phyloP scores from a whole-genome alignment of 768 basidiomycete genomes.

The Leucocoprinus birnbaumii region DNA sequence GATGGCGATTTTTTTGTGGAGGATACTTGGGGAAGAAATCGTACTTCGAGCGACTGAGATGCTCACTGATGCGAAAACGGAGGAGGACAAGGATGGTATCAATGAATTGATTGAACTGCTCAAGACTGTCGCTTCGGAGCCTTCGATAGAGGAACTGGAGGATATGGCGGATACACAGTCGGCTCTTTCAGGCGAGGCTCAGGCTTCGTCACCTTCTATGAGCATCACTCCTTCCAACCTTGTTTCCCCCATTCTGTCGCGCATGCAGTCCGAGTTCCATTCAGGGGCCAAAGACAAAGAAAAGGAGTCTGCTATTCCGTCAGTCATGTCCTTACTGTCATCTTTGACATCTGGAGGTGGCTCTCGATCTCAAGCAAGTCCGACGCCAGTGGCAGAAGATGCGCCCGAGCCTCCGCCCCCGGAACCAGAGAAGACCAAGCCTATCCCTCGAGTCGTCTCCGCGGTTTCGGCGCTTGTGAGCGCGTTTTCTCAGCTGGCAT shows the following conservation, averaged over 20 bases:
- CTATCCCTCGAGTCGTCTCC: constrained; percentile 46
- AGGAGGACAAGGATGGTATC: constrained; percentile 17
- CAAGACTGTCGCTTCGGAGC: constrained; percentile 39
- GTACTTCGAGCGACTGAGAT: constrained; percentile 50
- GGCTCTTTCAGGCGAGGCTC: constrained; percentile 34
- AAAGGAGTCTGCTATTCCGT: constrained; percentile 43
- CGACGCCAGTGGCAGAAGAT: constrained; percentile 36
- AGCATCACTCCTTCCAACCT: constrained; percentile 27
- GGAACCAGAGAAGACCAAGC: constrained; percentile 20
- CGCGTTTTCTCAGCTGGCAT: constrained; percentile 68
- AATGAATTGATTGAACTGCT: constrained; percentile 27
- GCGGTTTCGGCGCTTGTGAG: constrained; percentile 63
- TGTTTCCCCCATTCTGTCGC: constrained; percentile 53
- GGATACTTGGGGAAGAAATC: constrained; percentile 66
- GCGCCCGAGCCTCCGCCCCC: constrained; percentile 20
- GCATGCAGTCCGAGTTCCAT: constrained; percentile 56
- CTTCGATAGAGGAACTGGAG: constrained; percentile 32
- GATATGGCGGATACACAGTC: constrained; percentile 44
- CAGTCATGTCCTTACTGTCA: constrained; percentile 62
- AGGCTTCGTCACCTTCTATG: constrained; percentile 34
- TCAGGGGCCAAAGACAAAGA: constrained; percentile 37
- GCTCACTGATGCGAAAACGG: constrained; percentile 16
- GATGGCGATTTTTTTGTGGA: constrained; percentile 48
- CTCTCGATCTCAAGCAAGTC: constrained; percentile 59
- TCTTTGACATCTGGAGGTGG: constrained; percentile 49